These are phyloP conservation scores for Auricularia cornea DNA, from an alignment of 768 basidiomycete species.

Conservation along the genomic window DNA sequence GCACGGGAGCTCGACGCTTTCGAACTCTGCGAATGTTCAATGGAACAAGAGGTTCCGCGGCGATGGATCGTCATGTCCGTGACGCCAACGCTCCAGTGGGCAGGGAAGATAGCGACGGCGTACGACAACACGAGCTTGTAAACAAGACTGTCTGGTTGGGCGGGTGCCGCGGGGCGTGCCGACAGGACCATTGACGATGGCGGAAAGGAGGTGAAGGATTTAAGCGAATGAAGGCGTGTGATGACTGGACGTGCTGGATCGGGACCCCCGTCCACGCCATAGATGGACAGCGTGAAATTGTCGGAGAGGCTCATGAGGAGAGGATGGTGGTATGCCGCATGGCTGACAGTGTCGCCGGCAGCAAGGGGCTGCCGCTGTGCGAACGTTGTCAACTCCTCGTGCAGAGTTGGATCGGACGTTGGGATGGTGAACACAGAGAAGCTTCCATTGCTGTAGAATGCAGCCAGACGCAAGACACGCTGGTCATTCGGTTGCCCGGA, in stretches of 20 bases:
- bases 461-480: conserved; percentile 36
- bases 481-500: conserved; percentile 9
- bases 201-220: conserved; percentile 70
- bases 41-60: not conserved
- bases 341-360: conserved; percentile 41
- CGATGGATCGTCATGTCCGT: conserved; percentile 64
- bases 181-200: conserved; percentile 78
- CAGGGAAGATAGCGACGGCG: conserved; percentile 68
- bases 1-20: conserved; percentile 38
- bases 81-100: conserved; percentile 70
- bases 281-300: conserved; percentile 61
- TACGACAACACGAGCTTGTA: conserved; percentile 74
- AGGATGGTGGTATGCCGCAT: conserved; percentile 71
- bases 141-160: conserved; percentile 12
- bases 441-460: conserved; percentile 62
- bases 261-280: conserved; percentile 50
- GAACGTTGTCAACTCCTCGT: conserved; percentile 38
- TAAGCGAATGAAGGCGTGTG: conserved; percentile 45
- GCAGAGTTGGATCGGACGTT: conserved; percentile 33
- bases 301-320: conserved; percentile 64
- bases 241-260: conserved; percentile 25
- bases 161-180: conserved; percentile 36
- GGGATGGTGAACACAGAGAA: conserved; percentile 52
- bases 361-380: conserved; percentile 26
- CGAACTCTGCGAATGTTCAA: conserved; percentile 44